Evolutionary conservation across 371 early-diverging fungal genomes (phyloP).

Genomic region (Lichtheimia hyalospora): DNA sequence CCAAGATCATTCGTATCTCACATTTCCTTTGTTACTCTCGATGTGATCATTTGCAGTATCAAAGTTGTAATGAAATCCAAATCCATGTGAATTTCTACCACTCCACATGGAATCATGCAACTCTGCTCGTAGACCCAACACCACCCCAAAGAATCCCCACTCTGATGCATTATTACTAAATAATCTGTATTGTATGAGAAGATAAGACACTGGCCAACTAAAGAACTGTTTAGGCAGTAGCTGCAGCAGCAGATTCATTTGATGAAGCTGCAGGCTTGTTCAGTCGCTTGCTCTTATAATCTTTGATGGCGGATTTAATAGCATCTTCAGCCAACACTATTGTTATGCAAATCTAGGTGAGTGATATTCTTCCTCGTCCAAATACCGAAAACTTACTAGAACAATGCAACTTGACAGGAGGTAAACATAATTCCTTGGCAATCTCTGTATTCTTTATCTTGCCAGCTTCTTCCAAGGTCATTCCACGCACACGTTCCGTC

Average conservation of each 20-base stretch:
- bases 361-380: too few relatives aligned
- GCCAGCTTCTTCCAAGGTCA: constrained; percentile 87
- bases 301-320: constrained; percentile 94
- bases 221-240: constrained; percentile 1
- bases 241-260: constrained; percentile 1
- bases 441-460: constrained; percentile 96
- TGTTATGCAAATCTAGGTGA: background rate
- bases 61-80: too few relatives aligned
- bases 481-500: constrained; percentile 94
- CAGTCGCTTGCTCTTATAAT: constrained; percentile 76
- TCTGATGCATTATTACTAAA: too few relatives aligned
- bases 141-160: too few relatives aligned
- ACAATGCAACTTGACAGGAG: constrained; percentile 99
- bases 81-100: too few relatives aligned
- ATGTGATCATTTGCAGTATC: too few relatives aligned
- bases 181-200: too few relatives aligned
- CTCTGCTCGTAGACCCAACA: too few relatives aligned
- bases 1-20: too few relatives aligned
- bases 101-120: too few relatives aligned
- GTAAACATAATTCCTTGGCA: constrained; percentile 93
- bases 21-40: too few relatives aligned
- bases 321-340: constrained; percentile 99
- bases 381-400: constrained; percentile 61
- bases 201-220: too few relatives aligned
- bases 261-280: constrained; percentile 15